Evolutionary conservation across 2,329 filamentous ascomycete genomes (phyloP).

Genomic region (Huntiella abstrusa): DNA sequence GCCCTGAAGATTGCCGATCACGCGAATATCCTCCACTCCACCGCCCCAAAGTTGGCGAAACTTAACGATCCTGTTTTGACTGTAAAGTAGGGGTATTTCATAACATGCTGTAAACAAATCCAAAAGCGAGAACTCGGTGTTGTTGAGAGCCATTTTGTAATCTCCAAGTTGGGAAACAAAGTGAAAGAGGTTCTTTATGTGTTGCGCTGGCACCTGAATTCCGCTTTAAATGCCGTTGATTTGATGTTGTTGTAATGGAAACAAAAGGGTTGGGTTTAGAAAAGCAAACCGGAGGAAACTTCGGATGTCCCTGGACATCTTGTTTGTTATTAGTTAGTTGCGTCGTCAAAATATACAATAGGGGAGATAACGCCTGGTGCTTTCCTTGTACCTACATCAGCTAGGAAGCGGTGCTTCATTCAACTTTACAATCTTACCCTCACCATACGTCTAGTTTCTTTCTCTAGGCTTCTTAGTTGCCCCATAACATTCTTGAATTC

Average conservation of each 20-base stretch:
- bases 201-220: slow-evolving; percentile 61
- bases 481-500: too few species aligned
- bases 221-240: slow-evolving; percentile 63
- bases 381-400: slow-evolving; percentile 28
- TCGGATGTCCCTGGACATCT: slow-evolving; percentile 63
- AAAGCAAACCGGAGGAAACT: slow-evolving; percentile 67
- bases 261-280: slow-evolving; percentile 46
- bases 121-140: slow-evolving; percentile 60
- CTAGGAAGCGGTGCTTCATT: slow-evolving; percentile 62
- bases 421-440: slow-evolving; percentile 51
- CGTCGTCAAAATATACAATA: not conserved
- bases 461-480: too few species aligned
- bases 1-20: slow-evolving; percentile 71
- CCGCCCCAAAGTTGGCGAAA: slow-evolving; percentile 47
- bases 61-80: slow-evolving; percentile 57
- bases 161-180: slow-evolving; percentile 67
- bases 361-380: not conserved
- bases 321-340: slow-evolving; percentile 5
- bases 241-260: slow-evolving; percentile 53
- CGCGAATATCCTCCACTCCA: slow-evolving; percentile 41
- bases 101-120: slow-evolving; percentile 60
- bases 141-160: slow-evolving; percentile 57
- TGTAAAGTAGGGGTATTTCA: slow-evolving; percentile 75
- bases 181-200: slow-evolving; percentile 83
- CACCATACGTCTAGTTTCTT: slow-evolving; percentile 49